Base-by-base conservation (phyloP, 164 flowering plant species). In the Aristolochia contorta region DNA sequence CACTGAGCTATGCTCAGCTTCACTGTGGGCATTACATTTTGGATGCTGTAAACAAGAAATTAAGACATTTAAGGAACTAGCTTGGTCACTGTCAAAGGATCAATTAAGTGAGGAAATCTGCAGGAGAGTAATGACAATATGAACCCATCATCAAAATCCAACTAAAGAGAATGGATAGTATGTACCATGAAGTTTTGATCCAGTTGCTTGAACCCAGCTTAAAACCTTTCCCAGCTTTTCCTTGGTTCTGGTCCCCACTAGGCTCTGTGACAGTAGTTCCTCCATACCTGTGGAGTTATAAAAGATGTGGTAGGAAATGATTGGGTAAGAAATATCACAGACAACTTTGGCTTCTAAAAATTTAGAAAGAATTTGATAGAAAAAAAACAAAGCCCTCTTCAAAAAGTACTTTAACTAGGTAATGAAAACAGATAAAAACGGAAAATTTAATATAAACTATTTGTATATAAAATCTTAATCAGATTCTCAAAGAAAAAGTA, bases 201-300 rank as follows among this genome's bases (percentile, higher is more conserved):
- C 67, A 56, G 71, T 41, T 49, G 43, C 68, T 55, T 74, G 77
- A 69, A 73, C 79, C 91, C 89, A 88, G 64, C 74, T 69, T 27
- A 80, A 62, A 24, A 88, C 85, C 71, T 71, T 84, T 58, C 48
- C 63, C 47, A 88, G 85, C 79, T 85, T 88, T 49, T 74, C 84
- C 68, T 77, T 82, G n/a, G 85, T 65, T 30, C 76, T 43, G 63
- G 47, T 65, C 54, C 87, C 84, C 21, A 74, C 68, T 54, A 71
- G 75, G 64, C 69, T 71, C 49, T 71, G 61, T 33, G 56, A 57
- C 50, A 79, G 46, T 49, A 84, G 56, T 16, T 78, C 78, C 66
- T 80, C 80, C 16, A 72, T 63, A 54, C 77, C 89, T 85, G 33
- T 4, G 25, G 56, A 53, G 7, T 8, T 25, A 73, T 24, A 47